Base-by-base conservation (phyloP, 805 yeast species). In the Nakazawaea pomicola region DNA sequence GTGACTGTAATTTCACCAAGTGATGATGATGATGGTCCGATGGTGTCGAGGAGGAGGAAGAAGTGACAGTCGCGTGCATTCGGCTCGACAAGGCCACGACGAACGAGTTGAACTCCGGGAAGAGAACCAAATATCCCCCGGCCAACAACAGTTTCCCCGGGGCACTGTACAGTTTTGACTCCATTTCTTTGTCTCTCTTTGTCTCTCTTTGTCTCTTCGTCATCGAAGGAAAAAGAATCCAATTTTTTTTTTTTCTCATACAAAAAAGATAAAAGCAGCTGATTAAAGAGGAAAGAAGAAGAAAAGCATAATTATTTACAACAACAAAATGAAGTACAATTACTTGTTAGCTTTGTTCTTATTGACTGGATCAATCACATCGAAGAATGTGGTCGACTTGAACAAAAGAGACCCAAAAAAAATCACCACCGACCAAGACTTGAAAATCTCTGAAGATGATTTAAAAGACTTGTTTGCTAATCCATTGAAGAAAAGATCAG, bases 101-200 rank as follows among this genome's bases (percentile, higher is more conserved):
- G 56, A 81, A 84, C 0, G 96, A 78, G 34, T 69, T 63, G 62
- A 83, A 90, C 28, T 60, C 60, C 0, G 90, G 90, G 44, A 85
- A 93, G 16, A 93, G 65, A 0, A 93, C 98, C 25, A 93, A 69
- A 57, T 93, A 93, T 0, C 99, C 99, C 15, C 99, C 99, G 1
- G 93, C 96, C 10, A 93, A 52, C 20, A 93, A 67, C 1, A 97
- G 98, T 59, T 93, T 93, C 0, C 98, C 97, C 0, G 99, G 97
- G 0, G 98, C 95, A 55, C 96, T 84, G 56, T 78, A 91, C 38
- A 40, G 43, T n/a, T n/a, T n/a, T n/a, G n/a, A n/a, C n/a, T n/a
- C n/a, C n/a, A n/a, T n/a, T 31, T 21, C 25, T 6, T 15, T 35
- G 6, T 24, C 28, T 11, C 21, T 6, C 25, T 11, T 14, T 12